Evolutionary conservation across 2,329 filamentous ascomycete species (phyloP), one percentile per base, ranked within the genome.

Genomic region (Diaporthe batatas): DNA sequence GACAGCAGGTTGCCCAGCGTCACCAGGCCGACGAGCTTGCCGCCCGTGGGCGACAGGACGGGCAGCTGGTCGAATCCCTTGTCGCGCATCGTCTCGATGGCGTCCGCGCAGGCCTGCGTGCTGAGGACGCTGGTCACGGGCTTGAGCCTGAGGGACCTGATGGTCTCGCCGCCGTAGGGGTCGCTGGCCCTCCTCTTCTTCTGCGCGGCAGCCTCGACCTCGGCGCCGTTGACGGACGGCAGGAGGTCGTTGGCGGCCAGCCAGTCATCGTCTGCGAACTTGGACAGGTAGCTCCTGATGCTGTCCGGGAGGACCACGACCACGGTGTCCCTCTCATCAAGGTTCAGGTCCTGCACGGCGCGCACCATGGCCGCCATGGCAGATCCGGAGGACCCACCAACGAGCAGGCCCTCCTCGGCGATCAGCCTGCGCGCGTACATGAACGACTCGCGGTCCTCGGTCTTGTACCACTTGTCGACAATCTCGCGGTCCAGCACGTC

Each of bases 181-280:
- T 97, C 93, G 69, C 86, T 83, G 11, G 84, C 79, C 75, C 81
- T 78, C 10, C 80, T 80, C 68, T 83, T 81, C 75, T 79, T 84
- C 65, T 82, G 79, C 34, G 78, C 75, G 58, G 83, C 80, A 75
- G 80, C 77, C 75, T 82, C 74, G 85, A 89, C 68, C 86, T 90
- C 76, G 84, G 88, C 51, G 21, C 83, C 85, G 75, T 84, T 83
- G 75, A 84, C 81, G 18, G 80, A 78, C n/a, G 94, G 90, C 34
- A 98, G 89, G 32, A 99, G 93, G 81, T 96, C 93, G 84, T 99
- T 99, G 75, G 96, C 96, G 16, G 95, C 95, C 71, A 99, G 91
- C 97, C 96, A 99, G 86, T 98, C 96, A 81, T 99, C 97, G 81
- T 99, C 96, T 76, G 95, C 95, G 81, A 99, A 99, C 89, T 99